phyloP scores from a whole-genome alignment of 176 grass and related monocot species.

The Dactylis glomerata region DNA sequence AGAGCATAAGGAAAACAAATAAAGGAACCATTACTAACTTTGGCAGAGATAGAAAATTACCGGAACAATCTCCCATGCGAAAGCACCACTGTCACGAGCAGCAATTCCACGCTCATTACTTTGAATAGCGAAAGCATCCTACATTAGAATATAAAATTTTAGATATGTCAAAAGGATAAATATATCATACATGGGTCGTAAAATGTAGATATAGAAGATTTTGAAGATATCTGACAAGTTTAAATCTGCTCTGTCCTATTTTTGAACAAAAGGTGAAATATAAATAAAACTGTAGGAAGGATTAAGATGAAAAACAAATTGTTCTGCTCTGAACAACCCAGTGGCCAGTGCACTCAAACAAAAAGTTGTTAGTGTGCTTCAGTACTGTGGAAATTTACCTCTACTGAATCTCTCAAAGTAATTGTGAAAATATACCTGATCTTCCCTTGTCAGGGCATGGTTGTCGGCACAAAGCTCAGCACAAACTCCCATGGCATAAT shows the following conservation, averaged over 20 bases:
- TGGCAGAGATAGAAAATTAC: slow-evolving; percentile 38
- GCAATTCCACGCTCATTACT: slow-evolving; percentile 94
- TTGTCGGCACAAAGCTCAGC: slow-evolving; percentile 93
- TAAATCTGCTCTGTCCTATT: neutral
- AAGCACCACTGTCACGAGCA: slow-evolving; percentile 79
- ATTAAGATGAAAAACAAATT: neutral
- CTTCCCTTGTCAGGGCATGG: slow-evolving; percentile 79
- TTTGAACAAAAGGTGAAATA: neutral
- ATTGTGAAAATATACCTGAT: slow-evolving; percentile 48
- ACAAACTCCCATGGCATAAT: slow-evolving; percentile 89
- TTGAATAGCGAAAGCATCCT: slow-evolving; percentile 93
- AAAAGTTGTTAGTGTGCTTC: neutral
- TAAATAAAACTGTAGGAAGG: neutral
- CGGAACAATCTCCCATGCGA: slow-evolving; percentile 88
- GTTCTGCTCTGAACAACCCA: neutral
- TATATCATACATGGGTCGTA: neutral
- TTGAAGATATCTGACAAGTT: neutral
- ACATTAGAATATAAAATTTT: slow-evolving; percentile 24
- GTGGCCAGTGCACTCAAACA: neutral
- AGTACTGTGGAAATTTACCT: neutral
- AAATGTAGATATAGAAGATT: neutral
- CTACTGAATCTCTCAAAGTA: neutral
- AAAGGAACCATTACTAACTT: neutral
- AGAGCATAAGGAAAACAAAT: slow-evolving; percentile 22
- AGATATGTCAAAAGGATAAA: neutral